Conservation (phyloP, 2,329 filamentous ascomycete genomes). For the Beauveria varroae region DNA sequence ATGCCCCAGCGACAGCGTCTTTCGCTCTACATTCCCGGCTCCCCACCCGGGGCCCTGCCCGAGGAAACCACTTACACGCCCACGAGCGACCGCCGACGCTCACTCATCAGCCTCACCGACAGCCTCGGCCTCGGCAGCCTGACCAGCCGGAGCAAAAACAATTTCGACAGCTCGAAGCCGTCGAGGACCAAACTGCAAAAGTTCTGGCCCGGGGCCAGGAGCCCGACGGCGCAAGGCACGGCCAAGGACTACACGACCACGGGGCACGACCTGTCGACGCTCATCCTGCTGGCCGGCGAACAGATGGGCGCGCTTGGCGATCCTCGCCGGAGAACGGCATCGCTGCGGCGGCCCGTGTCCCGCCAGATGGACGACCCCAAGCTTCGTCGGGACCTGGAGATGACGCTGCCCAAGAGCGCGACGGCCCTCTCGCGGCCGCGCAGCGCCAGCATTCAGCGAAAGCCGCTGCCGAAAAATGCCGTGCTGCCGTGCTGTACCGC, state of each 20-base stretch:
- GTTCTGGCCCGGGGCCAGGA: slow-evolving; percentile 5
- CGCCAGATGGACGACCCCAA: neutral
- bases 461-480: neutral
- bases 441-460: slow-evolving; percentile 3
- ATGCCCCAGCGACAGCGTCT: slow-evolving; percentile 4
- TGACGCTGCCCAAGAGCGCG: slow-evolving; percentile 1
- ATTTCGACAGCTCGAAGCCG: neutral
- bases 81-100: slow-evolving; percentile 7
- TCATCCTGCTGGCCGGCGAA: slow-evolving; percentile 4
- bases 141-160: neutral
- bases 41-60: neutral
- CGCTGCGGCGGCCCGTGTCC: neutral
- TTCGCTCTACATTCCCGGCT: slow-evolving; percentile 1
- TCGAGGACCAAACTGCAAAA: neutral
- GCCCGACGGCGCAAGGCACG: neutral
- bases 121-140: neutral
- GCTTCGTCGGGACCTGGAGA: neutral
- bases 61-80: slow-evolving; percentile 5
- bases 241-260: neutral
- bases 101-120: slow-evolving; percentile 9
- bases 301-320: slow-evolving; percentile 4
- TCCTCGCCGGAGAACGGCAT: neutral
- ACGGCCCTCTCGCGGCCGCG: neutral
- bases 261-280: neutral
- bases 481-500: neutral